These are phyloP conservation scores for Lolium perenne DNA, from an alignment of 176 grass and related monocot genomes.

Conservation along the genomic window DNA sequence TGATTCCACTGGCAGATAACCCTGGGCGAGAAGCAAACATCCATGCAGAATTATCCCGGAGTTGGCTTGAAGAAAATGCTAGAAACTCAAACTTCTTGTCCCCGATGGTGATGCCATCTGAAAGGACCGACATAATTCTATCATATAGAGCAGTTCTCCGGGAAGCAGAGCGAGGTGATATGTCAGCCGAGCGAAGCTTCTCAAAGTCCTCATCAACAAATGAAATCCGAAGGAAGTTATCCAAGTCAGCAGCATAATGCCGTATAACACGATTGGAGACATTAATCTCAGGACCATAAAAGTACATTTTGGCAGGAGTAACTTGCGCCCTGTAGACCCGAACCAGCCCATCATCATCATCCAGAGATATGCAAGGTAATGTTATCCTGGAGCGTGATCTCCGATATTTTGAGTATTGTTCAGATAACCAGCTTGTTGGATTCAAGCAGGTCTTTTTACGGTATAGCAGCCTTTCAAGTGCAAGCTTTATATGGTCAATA, in stretches of 20 bases:
- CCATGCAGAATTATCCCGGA: conserved; percentile 91
- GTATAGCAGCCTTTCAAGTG: conserved; percentile 66
- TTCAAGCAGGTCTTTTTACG: conserved; percentile 71
- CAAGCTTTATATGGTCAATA: conserved; percentile 58
- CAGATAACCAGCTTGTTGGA: conserved; percentile 63
- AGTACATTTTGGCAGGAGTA: conserved; percentile 90
- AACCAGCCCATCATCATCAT: conserved; percentile 64
- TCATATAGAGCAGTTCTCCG: conserved; percentile 60
- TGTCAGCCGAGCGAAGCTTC: conserved; percentile 71
- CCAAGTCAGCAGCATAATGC: conserved; percentile 52
- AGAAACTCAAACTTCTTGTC: conserved; percentile 90
- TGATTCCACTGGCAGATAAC: conserved; percentile 66
- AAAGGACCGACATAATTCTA: conserved; percentile 73
- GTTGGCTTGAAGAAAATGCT: conserved; percentile 93
- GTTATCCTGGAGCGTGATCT: conserved; percentile 31
- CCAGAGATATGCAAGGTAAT: conserved; percentile 55
- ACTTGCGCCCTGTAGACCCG: conserved; percentile 83
- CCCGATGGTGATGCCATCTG: conserved; percentile 72
- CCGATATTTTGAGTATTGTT: conserved; percentile 50
- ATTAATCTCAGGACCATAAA: conserved; percentile 83
- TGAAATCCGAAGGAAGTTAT: conserved; percentile 89
- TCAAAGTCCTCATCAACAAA: conserved; percentile 89
- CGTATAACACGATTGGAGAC: conserved; percentile 88
- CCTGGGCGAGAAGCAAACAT: conserved; percentile 71
- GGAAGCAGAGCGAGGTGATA: conserved; percentile 58